Percentiles rank a stretch among this genome's conserved stretches.
These are phyloP conservation scores for Rhynchosporium secalis DNA, from an alignment of 2,329 filamentous ascomycete genomes.

Conservation along the genomic window DNA sequence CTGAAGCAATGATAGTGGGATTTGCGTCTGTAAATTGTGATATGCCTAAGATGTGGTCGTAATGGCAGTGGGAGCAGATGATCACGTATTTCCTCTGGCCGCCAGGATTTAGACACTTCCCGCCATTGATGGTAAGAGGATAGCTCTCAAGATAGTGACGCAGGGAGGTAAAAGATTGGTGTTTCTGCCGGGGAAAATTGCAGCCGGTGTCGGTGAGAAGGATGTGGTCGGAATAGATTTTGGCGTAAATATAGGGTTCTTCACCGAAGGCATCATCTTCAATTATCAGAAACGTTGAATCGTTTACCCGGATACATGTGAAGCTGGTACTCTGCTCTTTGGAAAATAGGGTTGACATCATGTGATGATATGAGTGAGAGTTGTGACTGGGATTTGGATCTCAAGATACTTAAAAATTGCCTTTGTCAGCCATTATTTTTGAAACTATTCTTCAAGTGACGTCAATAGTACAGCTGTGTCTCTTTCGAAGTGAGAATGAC, in stretches of 20 bases:
- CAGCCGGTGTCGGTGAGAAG: conserved; percentile 50
- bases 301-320: conserved; percentile 42
- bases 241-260: conserved; percentile 49
- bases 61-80: conserved; percentile 50
- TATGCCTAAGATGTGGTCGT: conserved; percentile 44
- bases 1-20: conserved; percentile 40
- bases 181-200: conserved; percentile 40
- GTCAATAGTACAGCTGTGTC: neutral
- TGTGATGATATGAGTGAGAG: neutral
- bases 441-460: neutral
- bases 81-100: conserved; percentile 43
- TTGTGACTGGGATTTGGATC: neutral
- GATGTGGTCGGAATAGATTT: conserved; percentile 43
- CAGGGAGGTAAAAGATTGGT: conserved; percentile 40
- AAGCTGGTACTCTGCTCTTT: conserved; percentile 37
- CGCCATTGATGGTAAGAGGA: conserved; percentile 41
- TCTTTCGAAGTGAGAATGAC: neutral
- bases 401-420: neutral
- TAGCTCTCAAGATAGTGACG: conserved; percentile 45
- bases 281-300: conserved; percentile 46
- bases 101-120: conserved; percentile 42
- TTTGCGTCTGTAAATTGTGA: conserved; percentile 29
- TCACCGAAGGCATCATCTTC: conserved; percentile 48
- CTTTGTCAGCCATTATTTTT: neutral
- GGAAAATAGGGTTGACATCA: neutral